Evolutionary conservation across 163 green algal species (phyloP).

Genomic region (Prototheca cutis): DNA sequence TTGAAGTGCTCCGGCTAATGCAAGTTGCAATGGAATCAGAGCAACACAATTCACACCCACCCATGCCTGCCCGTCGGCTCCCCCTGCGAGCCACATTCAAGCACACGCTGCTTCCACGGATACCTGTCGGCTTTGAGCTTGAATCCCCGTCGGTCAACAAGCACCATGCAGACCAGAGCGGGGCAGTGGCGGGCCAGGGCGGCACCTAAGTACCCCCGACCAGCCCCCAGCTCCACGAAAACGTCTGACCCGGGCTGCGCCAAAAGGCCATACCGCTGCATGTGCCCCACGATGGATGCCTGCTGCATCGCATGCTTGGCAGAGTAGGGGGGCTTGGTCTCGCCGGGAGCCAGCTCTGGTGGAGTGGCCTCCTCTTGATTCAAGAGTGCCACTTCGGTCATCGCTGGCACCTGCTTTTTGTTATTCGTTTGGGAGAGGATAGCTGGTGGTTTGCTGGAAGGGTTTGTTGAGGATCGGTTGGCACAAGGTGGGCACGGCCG

Average conservation of each 20-base stretch:
- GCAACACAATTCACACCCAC: too few species aligned
- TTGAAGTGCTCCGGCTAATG: too few species aligned
- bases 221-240: constrained; percentile 66
- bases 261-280: constrained; percentile 44
- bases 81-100: neutral
- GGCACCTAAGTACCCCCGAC: constrained; percentile 56
- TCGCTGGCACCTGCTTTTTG: neutral
- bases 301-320: constrained; percentile 62
- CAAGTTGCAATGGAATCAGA: neutral
- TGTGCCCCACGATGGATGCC: constrained; percentile 51
- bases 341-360: neutral
- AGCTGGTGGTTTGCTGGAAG: too few species aligned
- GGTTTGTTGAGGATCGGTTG: too few species aligned
- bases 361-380: neutral
- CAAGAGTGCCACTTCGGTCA: neutral
- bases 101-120: constrained; percentile 15
- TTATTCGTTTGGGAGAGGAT: neutral
- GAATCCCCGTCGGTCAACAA: constrained; percentile 31
- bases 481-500: too few species aligned
- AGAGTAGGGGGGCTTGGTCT: constrained; percentile 26
- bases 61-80: neutral
- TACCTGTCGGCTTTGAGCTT: constrained; percentile 33
- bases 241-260: neutral
- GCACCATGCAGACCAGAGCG: constrained; percentile 16
- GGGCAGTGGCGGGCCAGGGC: constrained; percentile 21